Base-by-base conservation (phyloP, 805 yeast species). In the Candida sanyiensis region DNA sequence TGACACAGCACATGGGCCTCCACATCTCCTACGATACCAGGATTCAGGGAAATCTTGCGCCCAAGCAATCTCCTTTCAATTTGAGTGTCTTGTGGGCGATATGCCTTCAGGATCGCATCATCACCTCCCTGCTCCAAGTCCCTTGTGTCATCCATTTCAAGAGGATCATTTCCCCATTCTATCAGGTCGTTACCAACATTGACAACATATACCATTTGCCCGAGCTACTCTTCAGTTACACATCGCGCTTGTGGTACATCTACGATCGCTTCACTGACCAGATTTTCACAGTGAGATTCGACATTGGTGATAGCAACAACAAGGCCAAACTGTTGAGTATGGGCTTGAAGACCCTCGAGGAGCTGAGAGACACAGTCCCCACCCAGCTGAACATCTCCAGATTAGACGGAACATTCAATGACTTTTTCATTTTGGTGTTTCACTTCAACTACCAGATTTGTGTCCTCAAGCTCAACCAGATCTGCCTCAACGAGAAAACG, bases 141-240 rank as follows among this genome's bases (percentile, higher is more conserved):
- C 63, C 64, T 4, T 47, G 57, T 15, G 60, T 62, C 25, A 54
- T 61, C 11, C 64, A 61, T 35, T 61, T 49, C 46, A 59, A 59
- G 35, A 47, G 62, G 35, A 61, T 61, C 24, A 53, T 59, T 9
- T 50, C 62, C 0, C 63, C 63, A 1, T 49, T 56, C 23, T 59
- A 61, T 43, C 49, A 48, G 18, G 47, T 54, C 1, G 39, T 40
- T 8, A 37, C 46, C 8, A 28, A 33, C 4, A 44, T 46, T 3
- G 35, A 24, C 4, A 42, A 41, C 26, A 35, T 40, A 1, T 26
- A 32, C 12, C 50, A 55, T 35, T 13, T 48, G 2, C 26, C 43
- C 7, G 65, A 61, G 22, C 26, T 52, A n/a, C 38, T 48, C 6
- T 59, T 59, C 22, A 48, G 61, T 11, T 57, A 50, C 28, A 37